Conservation (phyloP, 1,284 basidiomycete genomes). For the Cystobasidiaceae sp. region DNA sequence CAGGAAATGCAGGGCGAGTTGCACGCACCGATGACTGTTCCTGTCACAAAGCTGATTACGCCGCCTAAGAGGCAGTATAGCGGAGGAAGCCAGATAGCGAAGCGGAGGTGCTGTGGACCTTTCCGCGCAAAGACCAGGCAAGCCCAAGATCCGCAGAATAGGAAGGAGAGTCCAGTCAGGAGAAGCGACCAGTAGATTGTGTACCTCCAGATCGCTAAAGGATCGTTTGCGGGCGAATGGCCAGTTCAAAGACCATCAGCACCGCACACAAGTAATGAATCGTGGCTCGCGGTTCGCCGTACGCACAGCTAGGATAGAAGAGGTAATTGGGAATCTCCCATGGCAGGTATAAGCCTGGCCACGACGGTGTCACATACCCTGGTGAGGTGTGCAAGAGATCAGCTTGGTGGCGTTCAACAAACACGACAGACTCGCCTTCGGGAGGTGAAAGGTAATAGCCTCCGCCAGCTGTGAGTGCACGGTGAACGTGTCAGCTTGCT, state of each 20-base stretch:
- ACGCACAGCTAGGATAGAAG: slow-evolving; percentile 30
- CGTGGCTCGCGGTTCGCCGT: not conserved
- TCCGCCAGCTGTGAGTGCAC: slow-evolving; percentile 6
- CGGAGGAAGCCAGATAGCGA: slow-evolving; percentile 53
- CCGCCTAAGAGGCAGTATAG: slow-evolving; percentile 57
- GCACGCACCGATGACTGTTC: slow-evolving; percentile 60
- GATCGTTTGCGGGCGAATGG: not conserved
- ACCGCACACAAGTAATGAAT: no score
- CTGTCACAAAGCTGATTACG: slow-evolving; percentile 61
- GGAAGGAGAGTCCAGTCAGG: slow-evolving; percentile 65
- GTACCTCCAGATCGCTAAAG: slow-evolving; percentile 68
- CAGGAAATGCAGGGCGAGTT: not conserved
- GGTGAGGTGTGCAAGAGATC: not conserved
- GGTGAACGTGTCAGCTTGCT: no score
- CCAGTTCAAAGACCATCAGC: no score
- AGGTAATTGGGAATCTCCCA: slow-evolving; percentile 32
- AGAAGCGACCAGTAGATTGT: slow-evolving; percentile 78
- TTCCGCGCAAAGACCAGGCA: slow-evolving; percentile 56
- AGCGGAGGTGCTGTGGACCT: slow-evolving; percentile 12
- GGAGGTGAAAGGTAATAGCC: slow-evolving; percentile 28
- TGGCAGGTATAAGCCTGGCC: slow-evolving; percentile 32
- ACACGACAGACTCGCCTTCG: slow-evolving; percentile 11
- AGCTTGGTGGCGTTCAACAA: not conserved
- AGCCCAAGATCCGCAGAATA: slow-evolving; percentile 63
- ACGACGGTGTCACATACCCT: slow-evolving; percentile 19